Evolutionary conservation across 177 flowering plant genomes (phyloP), one percentile per base, ranked within the genome.

Genomic region (Vitis hybrid): DNA sequence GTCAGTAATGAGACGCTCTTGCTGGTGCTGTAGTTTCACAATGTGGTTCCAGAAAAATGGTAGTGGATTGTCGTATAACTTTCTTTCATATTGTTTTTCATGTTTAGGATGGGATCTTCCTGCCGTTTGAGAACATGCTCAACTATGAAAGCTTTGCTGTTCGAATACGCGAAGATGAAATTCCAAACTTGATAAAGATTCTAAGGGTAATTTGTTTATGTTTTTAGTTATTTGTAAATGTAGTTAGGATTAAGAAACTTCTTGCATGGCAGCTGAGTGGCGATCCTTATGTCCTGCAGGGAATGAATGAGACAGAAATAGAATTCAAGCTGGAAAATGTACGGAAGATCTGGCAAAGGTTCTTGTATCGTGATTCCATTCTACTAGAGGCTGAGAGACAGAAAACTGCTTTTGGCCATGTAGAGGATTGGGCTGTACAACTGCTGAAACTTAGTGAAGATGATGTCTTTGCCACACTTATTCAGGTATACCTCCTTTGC

Each of bases 61-160:
- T 39, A 39, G 9, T 39, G 48, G 0, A 39, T 39, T 39, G 48
- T 39, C 2, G 1, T 39, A 39, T 39, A 15, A 65, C 7, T 11
- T 18, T 48, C 34, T 13, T 17, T 32, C 14, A 49, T 12, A 67
- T 66, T 57, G 6, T 66, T 72, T 48, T 30, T 58, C 21, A 32
- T 77, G 56, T 66, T 58, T 72, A 95, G 99, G 99, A 95, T 81
- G 99, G 98, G 62, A 91, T 95, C 74, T 93, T 75, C 76, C 81
- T 93, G 60, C 99, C 99, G 7, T 93, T 87, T 60, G 99, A 95
- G 81, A 95, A 95, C 80, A 82, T 93, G 66, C 88, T 93, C 72
- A 89, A 89, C 83, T 93, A 93, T 75, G 89, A 88, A 6, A 95
- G 96, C 80, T 95, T 95, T 82, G 90, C 94, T 30, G 92, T 95